phyloP scores from a whole-genome alignment of 305 asterid genomes.

The Fraxinus sp. region DNA sequence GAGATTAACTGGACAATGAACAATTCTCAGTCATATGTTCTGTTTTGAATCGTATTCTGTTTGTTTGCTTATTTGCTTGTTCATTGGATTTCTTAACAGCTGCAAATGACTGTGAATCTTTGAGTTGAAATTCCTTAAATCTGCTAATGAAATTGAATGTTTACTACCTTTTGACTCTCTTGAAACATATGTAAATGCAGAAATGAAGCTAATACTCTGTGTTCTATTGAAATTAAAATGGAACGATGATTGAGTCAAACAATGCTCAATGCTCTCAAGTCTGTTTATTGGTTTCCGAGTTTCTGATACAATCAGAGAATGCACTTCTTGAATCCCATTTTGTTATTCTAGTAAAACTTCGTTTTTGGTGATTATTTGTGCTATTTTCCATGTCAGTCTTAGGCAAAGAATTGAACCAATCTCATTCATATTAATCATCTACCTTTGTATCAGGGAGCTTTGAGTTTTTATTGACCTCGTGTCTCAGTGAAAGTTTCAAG shows the following conservation, averaged over 20 bases:
- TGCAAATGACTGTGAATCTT: conserved; percentile 9
- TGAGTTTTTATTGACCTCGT: not conserved
- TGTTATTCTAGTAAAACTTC: not conserved
- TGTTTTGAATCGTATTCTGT: conserved; percentile 22
- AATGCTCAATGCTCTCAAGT: not conserved
- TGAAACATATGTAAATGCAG: not conserved
- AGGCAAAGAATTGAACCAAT: not conserved
- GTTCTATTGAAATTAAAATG: conserved; percentile 12
- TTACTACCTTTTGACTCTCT: conserved; percentile 15
- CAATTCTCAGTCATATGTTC: conserved; percentile 28
- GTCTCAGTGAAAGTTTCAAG: conserved; percentile 2
- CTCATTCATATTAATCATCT: not conserved
- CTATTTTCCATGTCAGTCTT: not conserved
- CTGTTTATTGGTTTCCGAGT: not conserved
- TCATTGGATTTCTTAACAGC: conserved; percentile 1
- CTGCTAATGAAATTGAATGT: conserved; percentile 3
- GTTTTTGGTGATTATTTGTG: not conserved
- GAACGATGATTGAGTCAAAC: not conserved
- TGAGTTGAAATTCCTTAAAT: conserved; percentile 5
- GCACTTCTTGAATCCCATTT: not conserved
- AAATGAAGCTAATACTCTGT: conserved; percentile 2
- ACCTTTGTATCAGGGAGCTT: not conserved
- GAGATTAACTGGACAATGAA: conserved; percentile 33
- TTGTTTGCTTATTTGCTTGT: conserved; percentile 18
- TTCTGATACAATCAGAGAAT: not conserved